Evolutionary conservation across 345 rosid species (phyloP).

Genomic region (Eucalyptus tenuipes): DNA sequence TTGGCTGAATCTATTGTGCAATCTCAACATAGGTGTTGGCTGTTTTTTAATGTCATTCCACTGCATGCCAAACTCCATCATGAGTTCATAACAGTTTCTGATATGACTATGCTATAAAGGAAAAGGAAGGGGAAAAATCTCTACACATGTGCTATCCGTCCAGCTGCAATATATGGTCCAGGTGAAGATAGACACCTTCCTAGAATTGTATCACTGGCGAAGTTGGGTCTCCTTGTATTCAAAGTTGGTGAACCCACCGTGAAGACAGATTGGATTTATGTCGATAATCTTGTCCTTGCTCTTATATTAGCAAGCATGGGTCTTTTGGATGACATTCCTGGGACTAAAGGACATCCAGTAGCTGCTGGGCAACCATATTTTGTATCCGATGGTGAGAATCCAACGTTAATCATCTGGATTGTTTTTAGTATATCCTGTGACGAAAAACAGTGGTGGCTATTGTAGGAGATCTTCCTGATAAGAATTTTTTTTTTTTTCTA

Average conservation of each 20-base stretch:
- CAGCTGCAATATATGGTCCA: slow-evolving; percentile 92
- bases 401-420: neutral
- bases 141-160: slow-evolving; percentile 78
- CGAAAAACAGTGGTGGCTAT: neutral
- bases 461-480: neutral
- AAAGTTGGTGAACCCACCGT: slow-evolving; percentile 57
- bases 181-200: slow-evolving; percentile 95
- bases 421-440: neutral
- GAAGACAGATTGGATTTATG: slow-evolving; percentile 80
- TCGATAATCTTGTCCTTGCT: slow-evolving; percentile 81
- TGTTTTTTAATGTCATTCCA: neutral
- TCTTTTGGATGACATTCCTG: slow-evolving; percentile 74
- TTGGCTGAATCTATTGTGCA: neutral
- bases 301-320: slow-evolving; percentile 85
- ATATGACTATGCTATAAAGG: slow-evolving; percentile 19
- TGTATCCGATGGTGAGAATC: slow-evolving; percentile 76
- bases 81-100: neutral
- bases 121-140: slow-evolving; percentile 35
- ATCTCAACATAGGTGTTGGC: neutral
- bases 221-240: slow-evolving; percentile 56
- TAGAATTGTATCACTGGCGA: slow-evolving; percentile 59
- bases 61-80: neutral
- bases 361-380: slow-evolving; percentile 96
- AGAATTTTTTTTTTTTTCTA: neutral
- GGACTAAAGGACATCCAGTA: slow-evolving; percentile 46